Base-by-base conservation (phyloP, 2,329 filamentous ascomycete genomes). In the Pseudogymnoascus sp. region DNA sequence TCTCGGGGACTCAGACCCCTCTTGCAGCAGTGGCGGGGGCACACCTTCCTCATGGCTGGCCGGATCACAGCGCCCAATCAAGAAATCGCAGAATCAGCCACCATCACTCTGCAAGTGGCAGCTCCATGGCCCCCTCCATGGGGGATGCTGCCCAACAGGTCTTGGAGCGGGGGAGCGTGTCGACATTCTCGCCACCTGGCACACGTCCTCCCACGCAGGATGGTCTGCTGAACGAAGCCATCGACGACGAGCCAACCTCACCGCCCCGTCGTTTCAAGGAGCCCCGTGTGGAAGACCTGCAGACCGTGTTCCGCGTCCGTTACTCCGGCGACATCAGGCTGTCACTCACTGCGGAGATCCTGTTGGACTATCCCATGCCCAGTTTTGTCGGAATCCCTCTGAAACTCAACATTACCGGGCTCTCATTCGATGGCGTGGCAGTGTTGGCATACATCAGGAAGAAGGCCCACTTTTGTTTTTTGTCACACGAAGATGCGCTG, bases 361-460 rank as follows among this genome's bases (percentile, higher is more conserved):
- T 97, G 33, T 86, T 99, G 35, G 94, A 99, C 76, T 99, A 99
- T 74, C 94, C 94, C 0, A 97, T 97, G 91, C 92, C 92, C 42
- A 96, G 91, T 77, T 99, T 99, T 71, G 93, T 97, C 2, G 92
- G 92, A 11, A 93, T 99, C 65, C 94, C 94, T 1, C 82, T 99
- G 56, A 93, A 94, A 74, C 81, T 99, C 25, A 96, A 93, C 74
- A 95, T 99, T 69, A 97, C 94, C 0, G 94, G 94, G 0, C 77
- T 99, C 65, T 92, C 90, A 0, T 99, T 99, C 76, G 93, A 99
- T 73, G 94, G 94, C 0, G 90, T 97, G 8, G 93, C 92, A 0
- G 90, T 97, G 56, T 76, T 97, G 63, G 94, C 94, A 8, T 89
- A 96, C 75, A 96, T 97, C 67, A 87, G 92, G 67, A 91, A 89